Evolutionary conservation across 2,329 filamentous ascomycete genomes (phyloP), one percentile per base, ranked within the genome.

Genomic region (Diplodia sapinea): DNA sequence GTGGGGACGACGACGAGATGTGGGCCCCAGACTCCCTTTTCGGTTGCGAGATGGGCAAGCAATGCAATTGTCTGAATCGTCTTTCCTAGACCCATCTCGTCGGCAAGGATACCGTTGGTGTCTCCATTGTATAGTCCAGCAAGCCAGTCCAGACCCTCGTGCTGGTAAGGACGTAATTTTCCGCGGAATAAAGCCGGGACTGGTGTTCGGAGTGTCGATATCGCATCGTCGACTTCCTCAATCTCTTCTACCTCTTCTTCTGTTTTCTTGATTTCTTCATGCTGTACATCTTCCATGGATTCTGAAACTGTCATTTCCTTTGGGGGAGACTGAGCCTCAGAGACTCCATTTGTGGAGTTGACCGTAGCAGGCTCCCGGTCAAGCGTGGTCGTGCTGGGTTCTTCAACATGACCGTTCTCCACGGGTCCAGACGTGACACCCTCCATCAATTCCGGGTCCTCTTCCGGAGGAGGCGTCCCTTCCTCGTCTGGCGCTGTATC

Each of bases 41-140:
- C 86, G 70, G 94, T 94, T 9, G 96, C 95, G 43, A 99, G 85
- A 77, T 99, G 94, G 4, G 95, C 95, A 47, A 99, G 84, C 3
- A 99, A 83, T 3, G 96, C 90, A 74, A 99, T 99, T 0, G 95
- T 99, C 77, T 99, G 95, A 56, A 99, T 98, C 0, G 95, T 99
- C 80, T 99, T 99, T 9, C 95, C 95, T 3, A 99, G 86, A 70
- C 95, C 95, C 95, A 99, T 99, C 77, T 99, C 95, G 75, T 99
- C 96, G 1, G 95, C 95, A 23, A 99, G 83, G 66, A 99, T 99
- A 26, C 95, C 95, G 74, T 98, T 99, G 31, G 94, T 97, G 70
- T 91, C 90, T 71, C 95, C 96, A 17, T 89, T 89, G 76, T 99
- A 98, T 1, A 99, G 85, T 0, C 93, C 92, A 2, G 94, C 93